Base-by-base conservation (phyloP, 345 rosid species). In the Citrus maxima region DNA sequence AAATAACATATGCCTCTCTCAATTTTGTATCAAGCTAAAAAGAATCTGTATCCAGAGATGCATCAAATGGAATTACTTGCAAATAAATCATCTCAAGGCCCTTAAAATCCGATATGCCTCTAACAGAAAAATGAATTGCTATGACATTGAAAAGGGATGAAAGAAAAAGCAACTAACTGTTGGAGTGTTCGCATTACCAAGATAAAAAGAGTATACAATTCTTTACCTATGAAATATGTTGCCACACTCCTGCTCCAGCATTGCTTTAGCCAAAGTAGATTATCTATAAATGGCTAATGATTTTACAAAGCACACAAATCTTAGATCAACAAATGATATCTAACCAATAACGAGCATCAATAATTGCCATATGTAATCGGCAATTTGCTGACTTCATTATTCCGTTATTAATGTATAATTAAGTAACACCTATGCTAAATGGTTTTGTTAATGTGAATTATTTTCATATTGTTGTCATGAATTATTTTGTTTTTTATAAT, bases 21-120 rank as follows among this genome's bases (percentile, higher is more conserved):
- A 77, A 63, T 61, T 67, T 56, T 60, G 66, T 27, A 30, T 79
- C 71, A 77, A 74, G 76, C 65, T 80, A 60, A 77, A 42, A 70
- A 14, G 34, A 80, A 54, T 34, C 64, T 79, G 67, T 51, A 68
- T 30, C 40, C 49, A 72, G 38, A 76, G 73, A 75, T 19, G 63
- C 75, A 66, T 60, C 69, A 78, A 42, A 76, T 76, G 74, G 8
- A 21, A 42, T 67, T 67, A 59, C 70, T 72, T 49, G 28, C 22
- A 32, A 56, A 46, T 42, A 32, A 28, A 72, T 69, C 70, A 72
- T 78, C 32, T 75, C 35, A 67, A 78, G 61, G 30, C n/a, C 42
- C 67, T 37, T n/a, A 72, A 40, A 74, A 35, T 56, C 35, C 30
- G 10, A 40, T n/a, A 73, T 35, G 66, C 67, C 64, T 46, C 65